Conservation (phyloP, 2,329 filamentous ascomycete species). For the Colletotrichum sp. region DNA sequence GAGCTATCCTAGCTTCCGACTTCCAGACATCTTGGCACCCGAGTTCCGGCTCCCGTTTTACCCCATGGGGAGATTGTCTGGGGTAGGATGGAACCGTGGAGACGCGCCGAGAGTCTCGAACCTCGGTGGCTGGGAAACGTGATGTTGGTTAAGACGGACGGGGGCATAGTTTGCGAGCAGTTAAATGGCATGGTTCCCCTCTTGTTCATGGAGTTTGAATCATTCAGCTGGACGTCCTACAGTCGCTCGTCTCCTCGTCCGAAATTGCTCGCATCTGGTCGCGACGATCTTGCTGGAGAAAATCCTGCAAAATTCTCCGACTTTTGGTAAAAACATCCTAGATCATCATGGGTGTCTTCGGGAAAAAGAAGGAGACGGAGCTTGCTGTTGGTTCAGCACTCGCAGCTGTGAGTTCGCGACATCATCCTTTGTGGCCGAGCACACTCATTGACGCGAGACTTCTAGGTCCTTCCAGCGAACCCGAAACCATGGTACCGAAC, state of each 20-base stretch:
- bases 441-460: neutral
- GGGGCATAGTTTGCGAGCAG: too few species aligned
- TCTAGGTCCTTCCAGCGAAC: conserved; percentile 43
- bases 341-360: neutral
- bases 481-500: conserved; percentile 46
- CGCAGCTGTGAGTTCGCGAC: neutral
- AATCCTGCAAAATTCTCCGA: neutral
- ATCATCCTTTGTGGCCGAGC: too few species aligned
- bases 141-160: neutral
- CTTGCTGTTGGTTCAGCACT: neutral
- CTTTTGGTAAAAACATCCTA: neutral
- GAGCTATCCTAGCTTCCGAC: neutral
- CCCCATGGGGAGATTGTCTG: neutral
- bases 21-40: neutral
- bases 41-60: neutral
- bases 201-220: neutral
- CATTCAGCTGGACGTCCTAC: neutral
- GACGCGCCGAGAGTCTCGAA: neutral
- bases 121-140: neutral
- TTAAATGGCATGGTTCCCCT: neutral
- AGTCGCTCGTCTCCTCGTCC: neutral
- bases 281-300: neutral
- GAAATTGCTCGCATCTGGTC: neutral
- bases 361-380: neutral
- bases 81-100: neutral